phyloP scores from a whole-genome alignment of 805 yeast species.

The Candida gorgasii region DNA sequence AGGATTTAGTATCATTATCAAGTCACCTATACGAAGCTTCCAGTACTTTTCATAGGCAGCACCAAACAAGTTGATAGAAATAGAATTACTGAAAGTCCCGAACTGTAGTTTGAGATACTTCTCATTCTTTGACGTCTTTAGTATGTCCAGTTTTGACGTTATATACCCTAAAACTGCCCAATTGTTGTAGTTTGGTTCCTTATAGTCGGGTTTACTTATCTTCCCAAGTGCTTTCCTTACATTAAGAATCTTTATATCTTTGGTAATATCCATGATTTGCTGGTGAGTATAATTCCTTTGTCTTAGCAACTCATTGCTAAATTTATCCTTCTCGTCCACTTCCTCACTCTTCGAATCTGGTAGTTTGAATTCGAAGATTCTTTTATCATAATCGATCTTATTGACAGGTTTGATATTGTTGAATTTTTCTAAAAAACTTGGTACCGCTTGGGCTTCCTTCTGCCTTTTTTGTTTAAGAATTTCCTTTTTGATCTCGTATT shows the following conservation, averaged over 20 bases:
- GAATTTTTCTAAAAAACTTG: conserved; percentile 6
- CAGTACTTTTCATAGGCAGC: conserved; percentile 68
- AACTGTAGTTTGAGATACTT: conserved; percentile 63
- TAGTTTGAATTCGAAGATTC: conserved; percentile 27
- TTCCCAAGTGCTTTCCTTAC: conserved; percentile 62
- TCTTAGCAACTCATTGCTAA: conserved; percentile 21
- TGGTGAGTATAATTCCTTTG: conserved; percentile 48
- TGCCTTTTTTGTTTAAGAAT: conserved; percentile 15
- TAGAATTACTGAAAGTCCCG: conserved; percentile 64
- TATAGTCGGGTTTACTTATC: conserved; percentile 66
- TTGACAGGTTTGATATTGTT: conserved; percentile 12
- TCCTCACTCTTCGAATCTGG: background rate
- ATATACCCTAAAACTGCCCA: conserved; percentile 82
- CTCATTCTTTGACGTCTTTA: conserved; percentile 40
- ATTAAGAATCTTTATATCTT: conserved; percentile 55
- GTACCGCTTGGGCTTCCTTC: conserved; percentile 7
- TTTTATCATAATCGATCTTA: conserved; percentile 22
- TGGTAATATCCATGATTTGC: conserved; percentile 38
- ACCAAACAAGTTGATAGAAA: conserved; percentile 66
- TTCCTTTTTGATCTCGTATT: conserved; percentile 29
- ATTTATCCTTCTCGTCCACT: conserved; percentile 22
- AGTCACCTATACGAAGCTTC: conserved; percentile 73
- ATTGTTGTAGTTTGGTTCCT: conserved; percentile 69
- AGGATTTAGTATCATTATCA: conserved; percentile 78
- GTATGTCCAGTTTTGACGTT: conserved; percentile 54